phyloP scores from a whole-genome alignment of 306 rosid species.

The Echinosophora koreensis region DNA sequence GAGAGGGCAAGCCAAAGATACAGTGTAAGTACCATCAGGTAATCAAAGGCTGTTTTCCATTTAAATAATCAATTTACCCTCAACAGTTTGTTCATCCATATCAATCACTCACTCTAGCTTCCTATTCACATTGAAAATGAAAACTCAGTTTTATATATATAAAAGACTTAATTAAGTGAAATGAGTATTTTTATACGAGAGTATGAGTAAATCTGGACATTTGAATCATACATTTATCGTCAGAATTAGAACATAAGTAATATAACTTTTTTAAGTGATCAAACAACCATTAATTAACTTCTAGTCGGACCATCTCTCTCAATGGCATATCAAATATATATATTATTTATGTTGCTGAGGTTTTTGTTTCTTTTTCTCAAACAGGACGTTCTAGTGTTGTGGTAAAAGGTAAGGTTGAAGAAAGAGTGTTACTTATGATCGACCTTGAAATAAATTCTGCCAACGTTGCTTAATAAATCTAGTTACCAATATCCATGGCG shows the following conservation, averaged over 20 bases:
- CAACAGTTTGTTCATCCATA: constrained; percentile 36
- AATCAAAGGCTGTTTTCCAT: neutral
- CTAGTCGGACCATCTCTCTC: too few species aligned
- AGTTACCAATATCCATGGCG: constrained; percentile 16
- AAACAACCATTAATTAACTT: too few species aligned
- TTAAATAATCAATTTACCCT: constrained; percentile 37
- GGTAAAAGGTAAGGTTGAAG: neutral
- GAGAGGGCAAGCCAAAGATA: neutral
- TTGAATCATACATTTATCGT: too few species aligned
- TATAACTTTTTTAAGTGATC: too few species aligned
- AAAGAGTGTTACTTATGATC: neutral
- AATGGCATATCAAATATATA: neutral
- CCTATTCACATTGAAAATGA: neutral
- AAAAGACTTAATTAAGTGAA: neutral
- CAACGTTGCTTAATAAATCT: neutral
- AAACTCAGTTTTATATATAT: neutral
- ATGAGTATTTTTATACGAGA: too few species aligned
- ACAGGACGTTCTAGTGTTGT: neutral
- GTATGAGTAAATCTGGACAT: too few species aligned
- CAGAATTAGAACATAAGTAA: too few species aligned
- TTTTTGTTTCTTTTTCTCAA: neutral
- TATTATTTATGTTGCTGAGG: neutral
- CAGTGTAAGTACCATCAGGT: constrained; percentile 3
- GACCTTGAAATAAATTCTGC: neutral
- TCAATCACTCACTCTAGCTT: constrained; percentile 31